phyloP scores from a whole-genome alignment of 768 basidiomycete species.

The Melanogaster broomeanus region DNA sequence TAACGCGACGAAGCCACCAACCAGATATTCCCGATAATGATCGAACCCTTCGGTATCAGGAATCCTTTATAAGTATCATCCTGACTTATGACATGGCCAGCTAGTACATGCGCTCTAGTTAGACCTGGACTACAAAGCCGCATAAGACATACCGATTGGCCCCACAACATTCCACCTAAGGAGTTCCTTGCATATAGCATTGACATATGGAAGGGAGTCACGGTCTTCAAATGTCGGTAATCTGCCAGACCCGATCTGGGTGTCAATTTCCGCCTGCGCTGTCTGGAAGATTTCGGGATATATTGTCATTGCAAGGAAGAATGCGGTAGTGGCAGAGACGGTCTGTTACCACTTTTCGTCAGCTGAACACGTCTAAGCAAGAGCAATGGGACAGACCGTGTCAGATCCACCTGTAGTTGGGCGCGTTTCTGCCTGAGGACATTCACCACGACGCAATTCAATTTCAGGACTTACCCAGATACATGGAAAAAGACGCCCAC shows the following conservation, averaged over 20 bases:
- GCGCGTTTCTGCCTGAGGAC: too few relatives aligned
- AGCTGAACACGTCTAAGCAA: too few relatives aligned
- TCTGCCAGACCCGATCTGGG: conserved; percentile 6
- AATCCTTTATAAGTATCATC: conserved; percentile 20
- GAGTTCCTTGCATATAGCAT: conserved; percentile 18
- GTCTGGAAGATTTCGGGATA: conserved; percentile 4
- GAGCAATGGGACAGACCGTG: conserved; percentile 26
- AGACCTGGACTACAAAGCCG: not conserved
- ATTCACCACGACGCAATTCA: too few relatives aligned
- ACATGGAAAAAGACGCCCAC: conserved; percentile 17
- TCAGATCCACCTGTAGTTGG: conserved; percentile 33
- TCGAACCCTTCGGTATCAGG: conserved; percentile 18
- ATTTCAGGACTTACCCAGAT: too few relatives aligned
- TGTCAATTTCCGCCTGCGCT: conserved; percentile 15
- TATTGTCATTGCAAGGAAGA: conserved; percentile 19
- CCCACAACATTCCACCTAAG: conserved; percentile 2
- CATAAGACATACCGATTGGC: conserved; percentile 1
- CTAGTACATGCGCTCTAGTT: not conserved
- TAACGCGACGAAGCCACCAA: not conserved
- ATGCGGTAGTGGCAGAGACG: conserved; percentile 4
- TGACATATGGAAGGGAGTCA: conserved; percentile 14
- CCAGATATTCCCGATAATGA: conserved; percentile 9
- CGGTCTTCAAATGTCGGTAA: conserved; percentile 14
- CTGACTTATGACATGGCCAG: conserved; percentile 6
- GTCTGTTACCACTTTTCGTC: conserved; percentile 17